phyloP scores from a whole-genome alignment of 1,284 basidiomycete species.

The Austroboletus novae-zelandiae region DNA sequence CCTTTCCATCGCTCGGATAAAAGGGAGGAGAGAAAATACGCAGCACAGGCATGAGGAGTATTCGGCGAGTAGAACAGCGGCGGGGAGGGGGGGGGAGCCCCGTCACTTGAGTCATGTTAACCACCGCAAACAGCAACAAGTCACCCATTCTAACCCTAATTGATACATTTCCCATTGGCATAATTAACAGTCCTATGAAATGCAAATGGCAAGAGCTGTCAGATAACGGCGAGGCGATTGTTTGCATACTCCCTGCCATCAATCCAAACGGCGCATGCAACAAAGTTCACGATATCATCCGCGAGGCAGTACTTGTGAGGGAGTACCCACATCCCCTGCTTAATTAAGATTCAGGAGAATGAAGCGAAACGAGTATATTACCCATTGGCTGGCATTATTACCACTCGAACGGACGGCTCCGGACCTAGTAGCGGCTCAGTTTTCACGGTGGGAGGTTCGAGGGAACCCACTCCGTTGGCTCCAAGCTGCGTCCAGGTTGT shows the following conservation, averaged over 20 bases:
- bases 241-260: slow-evolving; percentile 21
- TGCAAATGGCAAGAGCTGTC: slow-evolving; percentile 24
- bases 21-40: slow-evolving; percentile 24
- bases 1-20: slow-evolving; percentile 25
- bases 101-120: slow-evolving; percentile 15
- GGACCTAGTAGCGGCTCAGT: background rate
- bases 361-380: background rate
- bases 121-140: slow-evolving; percentile 22
- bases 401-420: slow-evolving; percentile 11
- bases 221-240: slow-evolving; percentile 21
- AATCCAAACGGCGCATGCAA: background rate
- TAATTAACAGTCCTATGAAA: slow-evolving; percentile 34
- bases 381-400: slow-evolving; percentile 30
- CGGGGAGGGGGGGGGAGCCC: slow-evolving; percentile 13
- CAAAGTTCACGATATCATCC: slow-evolving; percentile 20
- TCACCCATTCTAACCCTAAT: slow-evolving; percentile 32
- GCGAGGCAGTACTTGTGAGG: slow-evolving; percentile 24
- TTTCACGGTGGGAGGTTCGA: too few species aligned
- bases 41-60: slow-evolving; percentile 8
- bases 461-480: background rate
- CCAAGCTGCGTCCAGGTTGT: background rate
- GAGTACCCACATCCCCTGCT: slow-evolving; percentile 15
- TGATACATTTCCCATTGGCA: slow-evolving; percentile 19
- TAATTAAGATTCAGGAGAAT: slow-evolving; percentile 9
- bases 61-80: slow-evolving; percentile 17